Percentiles rank a stretch among this genome's conserved stretches.
Evolutionary conservation across 306 rosid species (phyloP).

Genomic region (Vicia sativa): DNA sequence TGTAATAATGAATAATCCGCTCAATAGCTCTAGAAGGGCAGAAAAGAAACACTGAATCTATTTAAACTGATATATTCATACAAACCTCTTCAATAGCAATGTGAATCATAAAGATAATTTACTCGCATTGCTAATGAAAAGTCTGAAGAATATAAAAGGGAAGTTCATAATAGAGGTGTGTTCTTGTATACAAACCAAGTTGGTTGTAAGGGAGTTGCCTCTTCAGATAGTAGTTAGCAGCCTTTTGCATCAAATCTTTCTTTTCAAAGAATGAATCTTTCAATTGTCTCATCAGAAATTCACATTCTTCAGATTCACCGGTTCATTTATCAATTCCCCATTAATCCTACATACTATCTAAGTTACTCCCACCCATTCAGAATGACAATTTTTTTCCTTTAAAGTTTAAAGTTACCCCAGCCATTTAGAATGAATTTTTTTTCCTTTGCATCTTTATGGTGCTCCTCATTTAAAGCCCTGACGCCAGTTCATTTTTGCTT

Average conservation of each 20-base stretch:
- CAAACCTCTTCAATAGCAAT: constrained; percentile 15
- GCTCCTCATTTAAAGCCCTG: neutral
- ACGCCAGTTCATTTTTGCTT: constrained; percentile 27
- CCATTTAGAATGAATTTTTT: constrained; percentile 23
- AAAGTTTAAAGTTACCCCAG: constrained; percentile 3
- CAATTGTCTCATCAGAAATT: neutral
- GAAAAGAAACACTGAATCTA: too few relatives aligned
- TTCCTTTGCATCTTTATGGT: constrained; percentile 4
- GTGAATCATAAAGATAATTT: neutral
- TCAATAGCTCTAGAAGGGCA: neutral
- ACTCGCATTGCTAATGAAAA: neutral
- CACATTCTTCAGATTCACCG: neutral
- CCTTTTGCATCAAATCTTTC: neutral
- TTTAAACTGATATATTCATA: too few relatives aligned
- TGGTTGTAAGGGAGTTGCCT: neutral
- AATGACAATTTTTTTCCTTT: too few relatives aligned
- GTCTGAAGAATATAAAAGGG: neutral
- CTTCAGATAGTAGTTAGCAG: neutral
- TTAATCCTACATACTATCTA: neutral
- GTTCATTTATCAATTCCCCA: neutral
- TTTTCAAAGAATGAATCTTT: neutral
- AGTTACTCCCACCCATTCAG: neutral
- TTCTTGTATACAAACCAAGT: neutral
- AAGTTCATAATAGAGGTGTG: constrained; percentile 12
- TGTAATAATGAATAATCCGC: neutral